Evolutionary conservation across 1,284 basidiomycete species (phyloP), one percentile per base, ranked within the genome.

Genomic region (Cutaneotrichosporon cyanovorans): DNA sequence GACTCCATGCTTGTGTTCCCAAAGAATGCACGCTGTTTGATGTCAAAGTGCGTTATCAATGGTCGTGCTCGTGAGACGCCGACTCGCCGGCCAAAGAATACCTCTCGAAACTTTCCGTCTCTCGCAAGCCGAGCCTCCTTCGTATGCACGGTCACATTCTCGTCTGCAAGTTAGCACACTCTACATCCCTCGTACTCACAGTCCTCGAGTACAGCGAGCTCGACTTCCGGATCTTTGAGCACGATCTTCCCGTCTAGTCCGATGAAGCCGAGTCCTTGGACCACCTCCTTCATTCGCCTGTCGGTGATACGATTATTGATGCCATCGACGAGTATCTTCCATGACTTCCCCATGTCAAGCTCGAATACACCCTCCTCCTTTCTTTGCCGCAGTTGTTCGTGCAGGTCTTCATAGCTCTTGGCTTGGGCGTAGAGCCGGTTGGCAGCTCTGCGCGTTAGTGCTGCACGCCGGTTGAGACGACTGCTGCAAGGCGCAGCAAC

Each of bases 1-100:
- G 91, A 82, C 61, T 97, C 92, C 95, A 99, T 99, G 58, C 86
- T 88, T 0, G 95, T 99, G 60, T 95, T 99, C 9, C 95, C 93
- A 65, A 83, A 97, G 66, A 89, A 95, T 14, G 75, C 74, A 7
- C 95, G 79, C 62, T 89, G 88, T 69, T 96, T 97, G 46, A 99
- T 84, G 57, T 91, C 82, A 53, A 88, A 89, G 42, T 74, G 79
- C 30, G 71, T 68, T 38, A 88, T 76, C 23, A 92, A 73, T 2
- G 76, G 63, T 11, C 89, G 79, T 0, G 87, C 87, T 19, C 78
- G 76, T 0, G 86, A 85, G 59, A 83, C 77, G 40, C 77, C 80
- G 69, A 90, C 87, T 77, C 87, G 79, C 76, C 83, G 82, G 59
- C 87, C 87, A 59, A 91, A 87, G 68, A 82, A 89, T 5, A 82